Conservation (phyloP, 768 basidiomycete species). For the Trametes maxima region DNA sequence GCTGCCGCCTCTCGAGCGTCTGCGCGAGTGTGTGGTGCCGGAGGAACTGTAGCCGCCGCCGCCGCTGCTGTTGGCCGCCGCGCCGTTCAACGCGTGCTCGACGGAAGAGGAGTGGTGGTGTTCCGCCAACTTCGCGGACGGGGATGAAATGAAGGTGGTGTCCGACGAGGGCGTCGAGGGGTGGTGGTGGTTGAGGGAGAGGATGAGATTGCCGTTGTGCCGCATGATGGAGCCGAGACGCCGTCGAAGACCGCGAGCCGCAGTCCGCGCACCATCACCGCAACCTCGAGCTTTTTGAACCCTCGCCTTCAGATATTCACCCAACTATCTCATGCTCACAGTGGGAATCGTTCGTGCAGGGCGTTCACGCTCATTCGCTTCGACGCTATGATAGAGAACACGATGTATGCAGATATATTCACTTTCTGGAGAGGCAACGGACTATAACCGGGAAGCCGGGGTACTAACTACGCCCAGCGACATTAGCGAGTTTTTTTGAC, state of each 20-base stretch:
- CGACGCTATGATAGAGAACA: neutral
- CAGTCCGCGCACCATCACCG: too few species aligned
- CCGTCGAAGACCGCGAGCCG: neutral
- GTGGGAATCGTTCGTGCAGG: too few species aligned
- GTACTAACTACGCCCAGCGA: conserved; percentile 11
- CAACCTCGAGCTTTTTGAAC: too few species aligned
- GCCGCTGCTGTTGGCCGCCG: neutral
- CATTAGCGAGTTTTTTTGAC: conserved; percentile 25
- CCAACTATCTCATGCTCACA: too few species aligned
- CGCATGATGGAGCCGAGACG: conserved; percentile 1
- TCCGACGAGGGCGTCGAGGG: conserved; percentile 93
- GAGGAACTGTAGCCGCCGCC: too few species aligned
- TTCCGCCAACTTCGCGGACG: conserved; percentile 7
- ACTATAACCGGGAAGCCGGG: conserved; percentile 10
- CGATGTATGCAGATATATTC: conserved; percentile 6
- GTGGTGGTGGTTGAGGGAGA: conserved; percentile 14
- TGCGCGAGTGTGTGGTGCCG: conserved; percentile 4
- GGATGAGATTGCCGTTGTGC: conserved; percentile 4
- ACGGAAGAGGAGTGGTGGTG: conserved; percentile 3
- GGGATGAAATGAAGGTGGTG: conserved; percentile 67
- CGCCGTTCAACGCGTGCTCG: conserved; percentile 4
- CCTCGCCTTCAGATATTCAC: too few species aligned
- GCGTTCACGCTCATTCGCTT: too few species aligned
- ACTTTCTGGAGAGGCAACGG: neutral
- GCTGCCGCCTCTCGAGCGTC: conserved; percentile 12